A percentile compares a stretch with the other conserved stretches of the same genome.
phyloP scores from a whole-genome alignment of 1,284 basidiomycete species.

The Pulveroboletus sp. region DNA sequence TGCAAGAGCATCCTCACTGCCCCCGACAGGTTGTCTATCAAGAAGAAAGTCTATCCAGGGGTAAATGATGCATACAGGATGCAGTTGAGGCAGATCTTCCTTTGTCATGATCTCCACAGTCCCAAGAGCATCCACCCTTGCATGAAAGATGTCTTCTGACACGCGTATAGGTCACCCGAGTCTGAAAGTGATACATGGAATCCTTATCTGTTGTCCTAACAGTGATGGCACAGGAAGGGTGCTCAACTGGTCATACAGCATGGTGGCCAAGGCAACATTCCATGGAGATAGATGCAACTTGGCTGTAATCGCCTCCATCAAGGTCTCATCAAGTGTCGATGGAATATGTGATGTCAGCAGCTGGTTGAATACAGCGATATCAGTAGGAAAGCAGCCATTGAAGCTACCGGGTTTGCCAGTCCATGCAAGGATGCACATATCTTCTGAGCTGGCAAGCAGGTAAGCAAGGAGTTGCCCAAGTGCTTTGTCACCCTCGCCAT shows the following conservation, averaged over 20 bases:
- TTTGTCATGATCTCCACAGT: neutral
- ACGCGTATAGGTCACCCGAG: neutral
- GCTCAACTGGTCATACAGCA: neutral
- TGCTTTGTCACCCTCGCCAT: neutral
- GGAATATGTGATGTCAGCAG: neutral
- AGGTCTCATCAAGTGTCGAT: neutral
- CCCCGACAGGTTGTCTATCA: too few relatives aligned
- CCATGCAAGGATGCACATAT: conserved; percentile 5
- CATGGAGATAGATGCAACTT: neutral
- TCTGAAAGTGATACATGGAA: conserved; percentile 3
- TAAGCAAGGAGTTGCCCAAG: conserved; percentile 1
- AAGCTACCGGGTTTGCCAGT: too few relatives aligned
- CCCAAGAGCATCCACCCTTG: neutral
- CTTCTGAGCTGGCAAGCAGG: neutral
- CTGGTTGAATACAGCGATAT: neutral
- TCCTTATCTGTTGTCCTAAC: neutral
- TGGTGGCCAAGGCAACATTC: neutral
- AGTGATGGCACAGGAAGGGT: neutral
- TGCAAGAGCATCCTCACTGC: neutral
- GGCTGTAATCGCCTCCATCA: neutral
- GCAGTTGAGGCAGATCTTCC: neutral
- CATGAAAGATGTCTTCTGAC: neutral
- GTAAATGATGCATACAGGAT: neutral
- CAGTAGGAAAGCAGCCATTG: neutral
- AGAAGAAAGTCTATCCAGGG: neutral